A percentile compares a stretch with the other conserved stretches of the same genome.
phyloP scores from a whole-genome alignment of 2,329 filamentous ascomycete genomes.

The Paraphoma chrysanthemicola region DNA sequence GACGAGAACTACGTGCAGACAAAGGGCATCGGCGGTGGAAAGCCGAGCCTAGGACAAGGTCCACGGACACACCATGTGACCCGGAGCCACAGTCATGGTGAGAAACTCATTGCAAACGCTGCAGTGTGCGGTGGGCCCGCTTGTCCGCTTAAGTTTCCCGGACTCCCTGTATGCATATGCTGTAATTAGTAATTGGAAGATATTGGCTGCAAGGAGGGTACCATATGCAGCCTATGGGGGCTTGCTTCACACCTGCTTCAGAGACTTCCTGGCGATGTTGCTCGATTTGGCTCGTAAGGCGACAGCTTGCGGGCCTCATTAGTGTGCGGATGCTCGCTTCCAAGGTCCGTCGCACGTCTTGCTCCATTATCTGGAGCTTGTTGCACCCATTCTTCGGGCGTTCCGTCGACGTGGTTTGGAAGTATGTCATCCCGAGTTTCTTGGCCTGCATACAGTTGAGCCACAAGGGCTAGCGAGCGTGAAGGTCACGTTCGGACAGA shows the following conservation, averaged over 20 bases:
- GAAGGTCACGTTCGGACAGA: neutral
- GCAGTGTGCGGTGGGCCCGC: slow-evolving; percentile 14
- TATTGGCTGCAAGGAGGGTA: slow-evolving; percentile 18
- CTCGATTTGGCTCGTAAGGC: neutral
- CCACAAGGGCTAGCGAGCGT: slow-evolving; percentile 1
- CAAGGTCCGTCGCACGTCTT: slow-evolving; percentile 2
- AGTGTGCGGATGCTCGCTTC: neutral
- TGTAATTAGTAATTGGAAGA: slow-evolving; percentile 14
- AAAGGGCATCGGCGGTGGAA: slow-evolving; percentile 1
- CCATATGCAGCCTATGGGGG: neutral
- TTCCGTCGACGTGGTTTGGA: neutral
- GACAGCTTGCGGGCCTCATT: neutral
- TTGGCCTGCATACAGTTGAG: slow-evolving; percentile 1
- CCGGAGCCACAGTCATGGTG: neutral
- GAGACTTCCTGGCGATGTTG: slow-evolving; percentile 1
- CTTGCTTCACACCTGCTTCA: neutral
- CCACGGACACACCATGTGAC: neutral
- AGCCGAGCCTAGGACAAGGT: slow-evolving; percentile 4
- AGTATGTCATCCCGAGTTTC: neutral
- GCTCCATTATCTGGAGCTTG: slow-evolving; percentile 1
- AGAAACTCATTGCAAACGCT: slow-evolving; percentile 2
- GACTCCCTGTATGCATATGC: slow-evolving; percentile 5
- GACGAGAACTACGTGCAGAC: slow-evolving; percentile 9
- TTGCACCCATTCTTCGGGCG: neutral
- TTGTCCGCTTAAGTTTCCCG: slow-evolving; percentile 13